Evolutionary conservation across 1,284 basidiomycete genomes (phyloP).

Genomic region (Trichosporon coremiiforme): DNA sequence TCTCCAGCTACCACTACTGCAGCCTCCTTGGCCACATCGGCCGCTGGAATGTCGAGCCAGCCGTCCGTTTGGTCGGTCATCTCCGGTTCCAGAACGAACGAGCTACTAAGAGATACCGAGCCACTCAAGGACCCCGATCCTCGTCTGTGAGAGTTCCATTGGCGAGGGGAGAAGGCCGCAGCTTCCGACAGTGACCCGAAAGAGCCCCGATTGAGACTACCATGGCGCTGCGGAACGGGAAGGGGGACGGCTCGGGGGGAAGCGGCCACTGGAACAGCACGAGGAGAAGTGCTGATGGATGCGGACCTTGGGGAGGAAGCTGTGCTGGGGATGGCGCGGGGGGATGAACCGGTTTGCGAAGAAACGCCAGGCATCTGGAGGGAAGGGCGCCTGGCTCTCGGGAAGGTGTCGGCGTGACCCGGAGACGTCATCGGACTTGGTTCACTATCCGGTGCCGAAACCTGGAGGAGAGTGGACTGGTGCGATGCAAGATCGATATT

Average conservation of each 20-base stretch:
- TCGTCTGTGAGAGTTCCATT: conserved; percentile 9
- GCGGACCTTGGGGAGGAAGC: conserved; percentile 10
- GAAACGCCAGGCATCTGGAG: conserved; percentile 25
- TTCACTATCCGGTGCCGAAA: not conserved
- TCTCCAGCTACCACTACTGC: conserved; percentile 27
- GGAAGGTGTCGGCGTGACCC: conserved; percentile 4
- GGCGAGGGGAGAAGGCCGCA: conserved; percentile 23
- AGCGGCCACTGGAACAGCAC: conserved; percentile 26
- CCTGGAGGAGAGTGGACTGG: not conserved
- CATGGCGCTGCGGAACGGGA: conserved; percentile 39
- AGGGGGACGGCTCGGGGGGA: conserved; percentile 34
- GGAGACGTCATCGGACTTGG: conserved; percentile 3
- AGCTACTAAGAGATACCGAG: conserved; percentile 28
- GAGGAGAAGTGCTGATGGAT: conserved; percentile 21
- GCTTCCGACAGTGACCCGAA: conserved; percentile 33
- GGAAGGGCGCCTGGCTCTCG: conserved; percentile 26
- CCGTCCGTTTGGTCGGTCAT: conserved; percentile 29
- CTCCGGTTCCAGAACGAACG: conserved; percentile 27
- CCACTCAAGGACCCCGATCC: conserved; percentile 13
- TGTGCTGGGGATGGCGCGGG: not conserved
- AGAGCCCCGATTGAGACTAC: conserved; percentile 31
- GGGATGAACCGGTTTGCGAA: conserved; percentile 1
- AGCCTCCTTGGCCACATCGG: conserved; percentile 19
- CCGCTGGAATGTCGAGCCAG: conserved; percentile 38
- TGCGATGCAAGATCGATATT: too few relatives aligned